Conservation (phyloP, 495 filamentous ascomycete genomes). For the Penicillium angulare region DNA sequence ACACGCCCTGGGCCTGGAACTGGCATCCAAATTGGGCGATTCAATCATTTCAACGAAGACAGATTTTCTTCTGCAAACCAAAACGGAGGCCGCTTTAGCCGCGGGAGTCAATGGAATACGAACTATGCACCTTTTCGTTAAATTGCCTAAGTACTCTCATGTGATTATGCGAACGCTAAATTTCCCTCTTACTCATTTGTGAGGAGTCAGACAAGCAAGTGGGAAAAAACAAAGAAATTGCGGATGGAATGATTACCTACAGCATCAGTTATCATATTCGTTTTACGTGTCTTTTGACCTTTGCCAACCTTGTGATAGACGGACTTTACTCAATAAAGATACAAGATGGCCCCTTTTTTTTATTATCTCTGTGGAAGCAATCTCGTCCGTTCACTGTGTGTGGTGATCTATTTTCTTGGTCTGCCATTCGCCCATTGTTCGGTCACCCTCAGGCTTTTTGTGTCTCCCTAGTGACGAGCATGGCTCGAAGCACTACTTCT, state of each 20-base stretch:
- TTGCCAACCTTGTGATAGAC: neutral
- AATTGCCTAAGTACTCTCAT: neutral
- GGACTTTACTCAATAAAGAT: neutral
- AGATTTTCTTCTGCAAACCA: slow-evolving; percentile 29
- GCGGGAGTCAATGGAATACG: slow-evolving; percentile 39
- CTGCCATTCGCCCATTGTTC: slow-evolving; percentile 6
- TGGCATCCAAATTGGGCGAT: slow-evolving; percentile 60
- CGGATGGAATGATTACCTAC: neutral
- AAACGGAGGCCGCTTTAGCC: slow-evolving; percentile 33
- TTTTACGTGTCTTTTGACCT: neutral
- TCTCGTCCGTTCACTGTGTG: slow-evolving; percentile 12
- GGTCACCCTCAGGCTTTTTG: slow-evolving; percentile 4
- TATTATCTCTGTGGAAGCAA: slow-evolving; percentile 9
- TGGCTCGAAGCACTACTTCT: slow-evolving; percentile 7
- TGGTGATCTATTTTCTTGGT: slow-evolving; percentile 21
- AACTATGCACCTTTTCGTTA: slow-evolving; percentile 39
- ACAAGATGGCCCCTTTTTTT: slow-evolving; percentile 1
- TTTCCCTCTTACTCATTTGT: neutral
- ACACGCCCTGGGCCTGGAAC: slow-evolving; percentile 83
- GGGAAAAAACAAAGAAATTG: neutral
- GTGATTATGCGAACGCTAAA: neutral
- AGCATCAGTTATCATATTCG: slow-evolving; percentile 4
- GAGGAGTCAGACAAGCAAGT: neutral
- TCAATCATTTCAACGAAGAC: slow-evolving; percentile 55
- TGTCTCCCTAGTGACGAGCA: slow-evolving; percentile 4